A percentile compares a stretch with the other conserved stretches of the same genome.
Evolutionary conservation across 768 basidiomycete genomes (phyloP).

Genomic region (Agaricus blazei): DNA sequence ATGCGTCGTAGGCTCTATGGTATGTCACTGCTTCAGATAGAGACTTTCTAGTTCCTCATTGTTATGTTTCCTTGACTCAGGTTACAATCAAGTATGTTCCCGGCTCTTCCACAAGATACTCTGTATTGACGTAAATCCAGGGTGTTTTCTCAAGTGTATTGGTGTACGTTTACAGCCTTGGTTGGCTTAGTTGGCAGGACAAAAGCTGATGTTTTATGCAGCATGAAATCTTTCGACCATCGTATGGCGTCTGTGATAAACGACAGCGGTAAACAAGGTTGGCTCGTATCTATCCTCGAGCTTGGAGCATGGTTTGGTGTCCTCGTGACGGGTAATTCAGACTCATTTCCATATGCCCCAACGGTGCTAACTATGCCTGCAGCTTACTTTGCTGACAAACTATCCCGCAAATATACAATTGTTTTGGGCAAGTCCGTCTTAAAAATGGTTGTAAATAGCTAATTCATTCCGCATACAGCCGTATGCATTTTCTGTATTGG

Average conservation of each 20-base stretch:
- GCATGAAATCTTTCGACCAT: constrained; percentile 46
- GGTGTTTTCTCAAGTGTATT: constrained; percentile 78
- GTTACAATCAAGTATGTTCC: constrained; percentile 55
- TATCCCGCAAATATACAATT: constrained; percentile 72
- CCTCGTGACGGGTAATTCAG: constrained; percentile 49
- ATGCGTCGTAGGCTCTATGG: constrained; percentile 50
- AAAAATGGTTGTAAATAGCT: not conserved
- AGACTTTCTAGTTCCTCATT: not conserved
- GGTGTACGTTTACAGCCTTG: constrained; percentile 31
- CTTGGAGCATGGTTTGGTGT: constrained; percentile 76
- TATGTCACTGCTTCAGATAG: constrained; percentile 18
- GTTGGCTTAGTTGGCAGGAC: not conserved
- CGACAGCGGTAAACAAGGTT: constrained; percentile 53
- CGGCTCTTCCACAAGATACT: not conserved
- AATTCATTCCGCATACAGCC: constrained; percentile 25
- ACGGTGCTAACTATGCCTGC: not conserved
- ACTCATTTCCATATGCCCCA: not conserved
- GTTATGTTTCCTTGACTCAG: constrained; percentile 23
- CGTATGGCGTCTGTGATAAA: constrained; percentile 54
- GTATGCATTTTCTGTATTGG: constrained; percentile 63
- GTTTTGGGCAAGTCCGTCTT: constrained; percentile 36
- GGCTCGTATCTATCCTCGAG: constrained; percentile 72
- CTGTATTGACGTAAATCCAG: constrained; percentile 21
- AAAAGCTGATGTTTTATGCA: constrained; percentile 13
- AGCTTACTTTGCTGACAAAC: constrained; percentile 63